Conservation (phyloP, 148 eudicot species). For the Polygonum aviculare region DNA sequence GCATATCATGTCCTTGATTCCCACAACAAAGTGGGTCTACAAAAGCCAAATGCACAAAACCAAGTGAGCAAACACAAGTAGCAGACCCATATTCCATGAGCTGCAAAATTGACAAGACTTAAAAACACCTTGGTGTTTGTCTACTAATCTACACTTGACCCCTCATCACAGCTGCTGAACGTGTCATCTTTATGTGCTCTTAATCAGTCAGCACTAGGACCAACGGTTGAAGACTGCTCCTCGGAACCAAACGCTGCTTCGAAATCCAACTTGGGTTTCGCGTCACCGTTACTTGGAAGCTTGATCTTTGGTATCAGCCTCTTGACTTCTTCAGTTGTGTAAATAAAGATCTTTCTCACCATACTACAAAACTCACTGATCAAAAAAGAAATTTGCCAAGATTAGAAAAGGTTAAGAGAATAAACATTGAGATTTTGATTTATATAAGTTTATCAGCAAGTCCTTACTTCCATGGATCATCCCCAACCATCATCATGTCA, state of each 20-base stretch:
- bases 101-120: not conserved
- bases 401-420: not conserved
- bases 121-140: not conserved
- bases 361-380: constrained; percentile 84
- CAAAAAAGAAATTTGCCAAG: constrained; percentile 2
- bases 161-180: not conserved
- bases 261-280: constrained; percentile 26
- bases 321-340: constrained; percentile 79
- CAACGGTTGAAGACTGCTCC: constrained; percentile 50
- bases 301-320: constrained; percentile 71
- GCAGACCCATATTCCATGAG: not conserved
- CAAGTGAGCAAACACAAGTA: not conserved
- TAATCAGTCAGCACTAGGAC: constrained; percentile 22
- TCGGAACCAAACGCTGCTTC: constrained; percentile 42
- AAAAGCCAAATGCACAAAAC: constrained; percentile 3
- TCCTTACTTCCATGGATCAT: constrained; percentile 90
- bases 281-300: constrained; percentile 30
- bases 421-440: not conserved
- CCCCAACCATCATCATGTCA: constrained; percentile 98
- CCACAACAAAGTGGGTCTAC: constrained; percentile 3
- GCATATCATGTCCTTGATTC: not conserved
- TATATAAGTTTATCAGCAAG: not conserved
- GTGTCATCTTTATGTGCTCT: not conserved
- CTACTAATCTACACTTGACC: constrained; percentile 2
- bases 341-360: constrained; percentile 76